phyloP scores from a whole-genome alignment of 495 filamentous ascomycete species.

The Neurospora sp. region DNA sequence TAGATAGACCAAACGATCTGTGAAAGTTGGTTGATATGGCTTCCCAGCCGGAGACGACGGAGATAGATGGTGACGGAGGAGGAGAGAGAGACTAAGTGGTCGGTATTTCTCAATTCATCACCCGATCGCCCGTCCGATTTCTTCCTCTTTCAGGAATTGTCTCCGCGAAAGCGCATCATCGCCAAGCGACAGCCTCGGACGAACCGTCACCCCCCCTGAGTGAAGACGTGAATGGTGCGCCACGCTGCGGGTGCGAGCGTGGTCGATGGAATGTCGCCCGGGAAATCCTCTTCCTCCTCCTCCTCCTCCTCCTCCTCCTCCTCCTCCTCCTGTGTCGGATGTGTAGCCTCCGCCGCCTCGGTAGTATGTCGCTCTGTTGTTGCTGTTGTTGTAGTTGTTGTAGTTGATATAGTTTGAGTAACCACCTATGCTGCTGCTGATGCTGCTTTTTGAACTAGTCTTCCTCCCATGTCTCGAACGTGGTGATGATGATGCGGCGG shows the following conservation, averaged over 20 bases:
- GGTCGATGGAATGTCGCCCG: constrained; percentile 18
- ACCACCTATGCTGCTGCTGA: constrained; percentile 30
- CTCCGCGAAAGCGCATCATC: constrained; percentile 29
- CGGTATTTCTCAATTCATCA: constrained; percentile 11
- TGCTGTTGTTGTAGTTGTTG: constrained; percentile 3
- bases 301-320: constrained; percentile 11
- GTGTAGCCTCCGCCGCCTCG: not conserved
- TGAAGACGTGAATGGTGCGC: constrained; percentile 25
- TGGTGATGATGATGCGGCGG: constrained; percentile 8
- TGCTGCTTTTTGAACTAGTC: constrained; percentile 33
- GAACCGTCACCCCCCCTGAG: constrained; percentile 28
- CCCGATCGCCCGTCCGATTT: constrained; percentile 36
- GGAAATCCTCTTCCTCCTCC: constrained; percentile 9
- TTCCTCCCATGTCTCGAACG: constrained; percentile 21
- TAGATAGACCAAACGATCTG: not conserved
- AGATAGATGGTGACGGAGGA: not conserved
- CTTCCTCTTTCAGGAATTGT: constrained; percentile 24
- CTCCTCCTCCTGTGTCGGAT: constrained; percentile 1
- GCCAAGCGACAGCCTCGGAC: constrained; percentile 28
- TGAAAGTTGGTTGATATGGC: not conserved
- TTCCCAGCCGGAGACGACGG: not conserved
- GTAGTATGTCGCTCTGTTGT: not conserved
- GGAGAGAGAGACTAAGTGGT: not conserved
- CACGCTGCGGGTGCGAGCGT: not conserved
- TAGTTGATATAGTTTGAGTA: constrained; percentile 9